phyloP scores from a whole-genome alignment of 768 basidiomycete genomes.

The Tulasnella calospora region DNA sequence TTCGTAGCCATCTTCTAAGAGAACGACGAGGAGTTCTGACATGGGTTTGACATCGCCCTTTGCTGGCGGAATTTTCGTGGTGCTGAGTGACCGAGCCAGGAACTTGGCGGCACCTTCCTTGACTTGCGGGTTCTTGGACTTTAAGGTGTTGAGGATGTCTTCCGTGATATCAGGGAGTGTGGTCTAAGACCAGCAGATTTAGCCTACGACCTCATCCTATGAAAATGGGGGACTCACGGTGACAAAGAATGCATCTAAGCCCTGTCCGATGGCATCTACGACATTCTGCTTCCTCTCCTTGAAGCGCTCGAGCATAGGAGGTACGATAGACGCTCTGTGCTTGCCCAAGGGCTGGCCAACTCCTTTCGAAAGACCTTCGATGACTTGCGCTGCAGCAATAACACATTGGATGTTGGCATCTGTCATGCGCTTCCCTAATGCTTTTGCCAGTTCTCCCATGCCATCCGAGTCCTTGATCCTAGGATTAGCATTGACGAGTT shows the following conservation, averaged over 20 bases:
- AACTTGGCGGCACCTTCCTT: conserved; percentile 91
- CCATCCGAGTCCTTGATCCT: conserved; percentile 77
- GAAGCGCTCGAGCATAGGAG: conserved; percentile 76
- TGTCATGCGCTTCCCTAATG: conserved; percentile 73
- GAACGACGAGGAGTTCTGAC: conserved; percentile 63
- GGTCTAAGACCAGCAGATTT: conserved; percentile 46
- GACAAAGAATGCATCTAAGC: conserved; percentile 81
- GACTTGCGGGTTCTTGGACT: conserved; percentile 93
- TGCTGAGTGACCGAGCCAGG: conserved; percentile 67
- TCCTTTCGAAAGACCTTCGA: conserved; percentile 82
- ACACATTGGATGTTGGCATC: conserved; percentile 98
- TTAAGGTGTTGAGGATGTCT: conserved; percentile 69
- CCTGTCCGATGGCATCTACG: conserved; percentile 79
- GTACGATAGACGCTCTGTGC: conserved; percentile 65
- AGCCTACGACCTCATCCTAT: background rate
- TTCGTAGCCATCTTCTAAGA: conserved; percentile 85
- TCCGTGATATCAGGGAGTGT: conserved; percentile 75
- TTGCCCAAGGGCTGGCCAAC: conserved; percentile 68
- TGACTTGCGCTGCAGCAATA: conserved; percentile 73
- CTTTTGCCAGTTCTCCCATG: conserved; percentile 67
- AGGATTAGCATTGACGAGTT: conserved; percentile 61
- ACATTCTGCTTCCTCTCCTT: conserved; percentile 93
- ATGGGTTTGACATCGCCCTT: conserved; percentile 75
- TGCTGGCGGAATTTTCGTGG: conserved; percentile 63
- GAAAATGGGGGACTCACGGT: conserved; percentile 52